phyloP scores from a whole-genome alignment of 805 yeast genomes.

The Candida verbasci region DNA sequence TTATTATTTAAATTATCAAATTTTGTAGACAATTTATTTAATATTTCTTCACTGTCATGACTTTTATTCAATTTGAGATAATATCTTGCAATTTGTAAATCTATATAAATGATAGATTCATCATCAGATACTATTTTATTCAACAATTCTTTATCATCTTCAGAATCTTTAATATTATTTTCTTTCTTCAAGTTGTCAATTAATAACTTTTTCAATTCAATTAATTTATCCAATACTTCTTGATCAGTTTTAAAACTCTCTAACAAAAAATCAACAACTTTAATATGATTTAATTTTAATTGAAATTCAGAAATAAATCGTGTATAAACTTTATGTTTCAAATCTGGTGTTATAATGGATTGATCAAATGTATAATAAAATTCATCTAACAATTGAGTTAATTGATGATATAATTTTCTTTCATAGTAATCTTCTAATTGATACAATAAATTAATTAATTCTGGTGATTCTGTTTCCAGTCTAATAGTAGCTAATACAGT shows the following conservation, averaged over 20 bases:
- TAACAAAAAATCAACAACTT: conserved; percentile 71
- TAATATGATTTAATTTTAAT: conserved; percentile 72
- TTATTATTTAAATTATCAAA: conserved; percentile 45
- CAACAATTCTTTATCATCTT: conserved; percentile 16
- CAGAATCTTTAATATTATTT: conserved; percentile 24
- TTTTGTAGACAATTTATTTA: conserved; percentile 56
- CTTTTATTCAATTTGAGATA: conserved; percentile 51
- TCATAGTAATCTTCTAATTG: conserved; percentile 82
- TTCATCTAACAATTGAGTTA: conserved; percentile 61
- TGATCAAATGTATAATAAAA: conserved; percentile 46
- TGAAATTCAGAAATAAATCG: conserved; percentile 65
- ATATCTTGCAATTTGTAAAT: conserved; percentile 69
- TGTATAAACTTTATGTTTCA: conserved; percentile 65
- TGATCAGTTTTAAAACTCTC: conserved; percentile 34
- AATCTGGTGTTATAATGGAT: conserved; percentile 42
- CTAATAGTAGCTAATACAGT: conserved; percentile 58
- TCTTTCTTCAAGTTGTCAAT: conserved; percentile 22
- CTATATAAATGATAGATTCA: conserved; percentile 47
- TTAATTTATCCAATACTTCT: conserved; percentile 33
- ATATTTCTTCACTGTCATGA: conserved; percentile 58
- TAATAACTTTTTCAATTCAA: conserved; percentile 27
- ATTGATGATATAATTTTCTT: conserved; percentile 91
- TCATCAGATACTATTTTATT: conserved; percentile 40
- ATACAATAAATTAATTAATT: conserved; percentile 56
- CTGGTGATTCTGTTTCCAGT: conserved; percentile 55